Conservation (phyloP, 2,329 filamentous ascomycete species). For the Sclerotinia subarctica region DNA sequence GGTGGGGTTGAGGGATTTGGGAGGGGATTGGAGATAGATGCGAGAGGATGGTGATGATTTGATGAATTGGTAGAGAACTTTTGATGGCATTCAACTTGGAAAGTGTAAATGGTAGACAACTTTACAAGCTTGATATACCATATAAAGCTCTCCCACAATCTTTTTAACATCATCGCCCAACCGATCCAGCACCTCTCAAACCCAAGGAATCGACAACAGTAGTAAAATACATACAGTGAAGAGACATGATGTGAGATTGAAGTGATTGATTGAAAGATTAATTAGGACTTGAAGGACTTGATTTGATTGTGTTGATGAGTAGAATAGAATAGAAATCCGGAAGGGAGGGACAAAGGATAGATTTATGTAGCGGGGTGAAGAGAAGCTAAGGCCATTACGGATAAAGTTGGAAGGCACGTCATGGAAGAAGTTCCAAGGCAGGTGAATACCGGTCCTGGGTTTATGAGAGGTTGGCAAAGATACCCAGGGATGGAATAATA, state of each 20-base stretch:
- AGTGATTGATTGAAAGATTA: conserved; percentile 22
- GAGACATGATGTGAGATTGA: conserved; percentile 32
- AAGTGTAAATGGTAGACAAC: not conserved
- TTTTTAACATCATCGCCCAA: not conserved
- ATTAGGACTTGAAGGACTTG: conserved; percentile 21
- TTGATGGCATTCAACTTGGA: not conserved
- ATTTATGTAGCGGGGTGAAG: conserved; percentile 13
- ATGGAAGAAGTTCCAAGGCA: conserved; percentile 16
- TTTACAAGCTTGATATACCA: not conserved
- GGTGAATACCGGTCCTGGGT: not conserved
- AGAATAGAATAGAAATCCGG: not conserved
- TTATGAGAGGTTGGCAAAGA: conserved; percentile 1
- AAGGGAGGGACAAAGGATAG: conserved; percentile 13
- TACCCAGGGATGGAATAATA: not conserved
- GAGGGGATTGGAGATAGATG: not conserved
- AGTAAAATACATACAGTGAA: conserved; percentile 31
- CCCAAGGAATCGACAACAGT: not conserved
- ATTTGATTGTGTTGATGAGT: not conserved
- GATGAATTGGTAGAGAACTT: not conserved
- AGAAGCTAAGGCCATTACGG: conserved; percentile 13
- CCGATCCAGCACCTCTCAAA: not conserved
- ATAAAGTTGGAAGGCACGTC: conserved; percentile 19
- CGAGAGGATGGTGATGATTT: conserved; percentile 10
- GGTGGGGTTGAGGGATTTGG: not conserved
- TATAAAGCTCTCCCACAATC: not conserved